These are phyloP conservation scores for Austroboletus eburneus DNA, from an alignment of 768 basidiomycete species.

Conservation along the genomic window DNA sequence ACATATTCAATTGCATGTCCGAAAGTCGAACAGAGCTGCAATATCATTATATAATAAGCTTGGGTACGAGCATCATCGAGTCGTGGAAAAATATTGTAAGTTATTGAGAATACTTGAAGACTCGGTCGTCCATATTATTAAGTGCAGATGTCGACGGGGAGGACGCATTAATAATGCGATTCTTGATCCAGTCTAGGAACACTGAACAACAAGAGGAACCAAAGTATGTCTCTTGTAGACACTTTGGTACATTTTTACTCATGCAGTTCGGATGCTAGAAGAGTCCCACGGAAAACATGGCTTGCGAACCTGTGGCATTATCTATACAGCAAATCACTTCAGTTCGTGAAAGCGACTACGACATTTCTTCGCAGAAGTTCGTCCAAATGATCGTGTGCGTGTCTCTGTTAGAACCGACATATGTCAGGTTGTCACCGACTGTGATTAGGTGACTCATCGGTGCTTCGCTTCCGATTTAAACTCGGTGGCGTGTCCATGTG, in stretches of 20 bases:
- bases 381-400: conserved; percentile 6
- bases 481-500: too few species aligned
- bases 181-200: conserved; percentile 2
- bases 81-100: conserved; percentile 26
- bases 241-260: too few species aligned
- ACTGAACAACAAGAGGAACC: conserved; percentile 1
- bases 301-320: conserved; percentile 9
- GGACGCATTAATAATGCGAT: conserved; percentile 25
- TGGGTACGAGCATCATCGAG: conserved; percentile 16
- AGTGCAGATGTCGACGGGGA: conserved; percentile 24
- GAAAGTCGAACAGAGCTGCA: conserved; percentile 26
- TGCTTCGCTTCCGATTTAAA: too few species aligned
- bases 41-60: conserved; percentile 21
- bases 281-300: conserved; percentile 11
- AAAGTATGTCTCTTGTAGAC: conserved; percentile 15
- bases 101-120: not conserved
- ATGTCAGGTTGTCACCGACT: too few species aligned
- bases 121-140: not conserved
- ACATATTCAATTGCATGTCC: conserved; percentile 27
- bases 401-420: too few species aligned
- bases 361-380: conserved; percentile 11
- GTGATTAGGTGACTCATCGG: too few species aligned
- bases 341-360: conserved; percentile 7
- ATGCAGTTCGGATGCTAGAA: not conserved
- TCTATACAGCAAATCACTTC: conserved; percentile 10